Evolutionary conservation across 2,329 filamentous ascomycete genomes (phyloP), one percentile per base, ranked within the genome.

Genomic region (Aureobasidium lini): DNA sequence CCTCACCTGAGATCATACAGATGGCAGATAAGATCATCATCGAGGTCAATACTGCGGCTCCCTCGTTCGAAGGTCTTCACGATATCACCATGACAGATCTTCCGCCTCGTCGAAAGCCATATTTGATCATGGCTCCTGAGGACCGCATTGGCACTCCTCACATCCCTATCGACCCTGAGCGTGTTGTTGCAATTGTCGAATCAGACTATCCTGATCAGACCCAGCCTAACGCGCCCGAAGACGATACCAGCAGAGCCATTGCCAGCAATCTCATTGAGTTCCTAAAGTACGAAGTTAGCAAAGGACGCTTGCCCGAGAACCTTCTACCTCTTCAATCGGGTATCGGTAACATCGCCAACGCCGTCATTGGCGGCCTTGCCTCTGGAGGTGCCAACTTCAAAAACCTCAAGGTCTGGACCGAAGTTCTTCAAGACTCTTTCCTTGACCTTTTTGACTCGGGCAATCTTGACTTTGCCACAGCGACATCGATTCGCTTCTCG

Each of bases 21-120:
- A 90, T 95, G 84, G 89, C 90, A 54, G 89, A 95, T 72, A 95
- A 95, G 82, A 84, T 95, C 75, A 90, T 95, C 69, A 89, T 95
- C 69, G 90, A 95, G 77, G 88, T 95, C 75, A 95, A 95, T 79
- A 95, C 91, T 0, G 79, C 90, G 1, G 83, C 89, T 53, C 90
- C 90, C 5, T 90, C 84, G 44, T 92, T 95, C 69, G 87, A 94
- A 72, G 91, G 90, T 56, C 82, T 95, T 16, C 90, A 95, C 79
- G 91, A 95, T 69, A 95, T 95, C 71, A 91, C 88, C 62, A 87
- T 92, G 81, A 90, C 87, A n/a, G 88, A 94, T 65, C 77, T 92
- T 10, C 90, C 90, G 16, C 90, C 90, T 2, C 76, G 80, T 64
- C 81, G 90, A 66, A 95, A 94, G 77, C 90, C 90, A 1, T 94